Base-by-base conservation (phyloP, 2,329 filamentous ascomycete genomes). In the Didymella pomorum region DNA sequence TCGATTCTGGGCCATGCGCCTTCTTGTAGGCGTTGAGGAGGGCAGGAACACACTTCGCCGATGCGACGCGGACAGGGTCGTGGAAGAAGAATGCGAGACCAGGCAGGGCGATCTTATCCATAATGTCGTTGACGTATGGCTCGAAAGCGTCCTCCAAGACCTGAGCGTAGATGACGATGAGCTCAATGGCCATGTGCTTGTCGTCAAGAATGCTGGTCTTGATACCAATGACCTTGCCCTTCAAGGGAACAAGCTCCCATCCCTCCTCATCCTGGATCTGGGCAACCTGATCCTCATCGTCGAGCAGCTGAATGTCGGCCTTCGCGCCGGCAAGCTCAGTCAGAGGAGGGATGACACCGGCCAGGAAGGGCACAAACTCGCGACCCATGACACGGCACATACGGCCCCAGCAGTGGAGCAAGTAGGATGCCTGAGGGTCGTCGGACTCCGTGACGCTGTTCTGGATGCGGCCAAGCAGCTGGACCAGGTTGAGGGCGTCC, bases 111-210 rank as follows among this genome's bases (percentile, higher is more conserved):
- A 99, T 96, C 79, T 95, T 95, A 77, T 97, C 92, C 90, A 98
- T 95, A 58, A 97, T 96, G 60, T 96, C 89, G 43, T 89, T 84
- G 51, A 97, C 94, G 66, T 96, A 98, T 1, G 91, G 92, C 52
- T 95, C 93, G 74, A 99, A 99, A 28, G 91, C 87, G 21, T 85
- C 92, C 75, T 97, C 92, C n/a, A 99, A 85, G 25, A 97, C 93
- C 76, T 97, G 93, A 1, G 95, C 94, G 73, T 99, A 99, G 62
- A 99, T 94, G 45, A 96, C 93, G 60, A 99, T 90, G 52, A 99
- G 87, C 79, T 99, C 95, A 65, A 99, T 98, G n/a, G 95, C 95
- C 86, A 97, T 97, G 78, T 98, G 93, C 83, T 99, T 99, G 80
- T 99, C 95, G 71, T 99, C 95, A 77, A 99, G 89, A 10, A 91